Conservation (phyloP, 2,329 filamentous ascomycete genomes). For the Ramichloridium luteum region DNA sequence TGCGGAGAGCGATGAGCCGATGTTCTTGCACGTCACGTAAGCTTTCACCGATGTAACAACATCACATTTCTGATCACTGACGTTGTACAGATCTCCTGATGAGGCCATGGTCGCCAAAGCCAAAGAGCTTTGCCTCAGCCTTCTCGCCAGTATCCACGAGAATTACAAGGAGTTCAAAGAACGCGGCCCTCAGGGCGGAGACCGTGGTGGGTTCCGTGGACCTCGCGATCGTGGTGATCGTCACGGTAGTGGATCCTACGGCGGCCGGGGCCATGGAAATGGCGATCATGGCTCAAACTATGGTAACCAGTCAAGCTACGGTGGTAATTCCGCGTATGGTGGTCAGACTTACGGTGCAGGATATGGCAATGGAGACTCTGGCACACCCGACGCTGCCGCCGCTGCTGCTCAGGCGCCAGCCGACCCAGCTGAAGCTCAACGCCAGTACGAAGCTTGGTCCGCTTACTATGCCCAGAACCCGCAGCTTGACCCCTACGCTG, state of each 20-base stretch:
- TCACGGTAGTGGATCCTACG: constrained; percentile 28
- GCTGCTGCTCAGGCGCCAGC: constrained; percentile 14
- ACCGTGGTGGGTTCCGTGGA: constrained; percentile 32
- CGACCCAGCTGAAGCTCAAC: constrained; percentile 16
- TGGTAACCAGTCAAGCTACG: constrained; percentile 9
- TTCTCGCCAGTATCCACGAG: constrained; percentile 73
- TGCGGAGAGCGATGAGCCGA: constrained; percentile 82
- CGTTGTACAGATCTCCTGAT: constrained; percentile 60
- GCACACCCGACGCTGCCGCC: constrained; percentile 4
- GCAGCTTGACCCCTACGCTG: constrained; percentile 69
- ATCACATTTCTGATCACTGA: constrained; percentile 8
- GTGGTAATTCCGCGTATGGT: constrained; percentile 10
- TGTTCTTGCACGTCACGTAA: constrained; percentile 93
- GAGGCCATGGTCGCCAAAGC: constrained; percentile 73
- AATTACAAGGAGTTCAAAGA: constrained; percentile 86
- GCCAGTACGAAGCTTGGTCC: constrained; percentile 49
- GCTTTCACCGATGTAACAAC: constrained; percentile 25
- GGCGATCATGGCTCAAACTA: constrained; percentile 20
- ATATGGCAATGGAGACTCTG: not conserved
- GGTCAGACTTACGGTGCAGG: not conserved
- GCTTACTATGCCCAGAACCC: constrained; percentile 81
- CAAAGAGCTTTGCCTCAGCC: constrained; percentile 77
- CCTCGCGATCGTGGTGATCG: constrained; percentile 23
- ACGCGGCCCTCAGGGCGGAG: constrained; percentile 38
- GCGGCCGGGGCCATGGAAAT: constrained; percentile 29